Percentiles rank a stretch among this genome's conserved stretches.
Evolutionary conservation across 257 asterid species (phyloP).

Genomic region (Salvia splendens): DNA sequence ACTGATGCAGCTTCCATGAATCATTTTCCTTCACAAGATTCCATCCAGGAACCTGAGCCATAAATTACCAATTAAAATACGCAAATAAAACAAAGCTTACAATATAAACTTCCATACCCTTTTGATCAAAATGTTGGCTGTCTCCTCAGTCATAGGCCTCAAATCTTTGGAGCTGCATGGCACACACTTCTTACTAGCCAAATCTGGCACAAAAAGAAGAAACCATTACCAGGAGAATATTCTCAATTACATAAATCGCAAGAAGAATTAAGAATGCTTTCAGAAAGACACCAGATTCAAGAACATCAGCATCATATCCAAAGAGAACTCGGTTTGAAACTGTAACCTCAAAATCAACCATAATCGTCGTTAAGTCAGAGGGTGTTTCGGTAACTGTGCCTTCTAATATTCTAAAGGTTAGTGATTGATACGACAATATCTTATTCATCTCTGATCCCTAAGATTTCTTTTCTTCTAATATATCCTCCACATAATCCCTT

Average conservation of each 20-base stretch:
- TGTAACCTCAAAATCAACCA: constrained; percentile 6
- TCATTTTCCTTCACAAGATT: constrained; percentile 67
- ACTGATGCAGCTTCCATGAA: constrained; percentile 61
- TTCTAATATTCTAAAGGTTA: neutral
- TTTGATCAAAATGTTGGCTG: constrained; percentile 50
- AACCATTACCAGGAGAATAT: constrained; percentile 14
- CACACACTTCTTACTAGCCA: constrained; percentile 80
- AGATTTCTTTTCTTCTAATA: neutral
- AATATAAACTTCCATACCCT: constrained; percentile 36
- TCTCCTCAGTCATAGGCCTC: constrained; percentile 64
- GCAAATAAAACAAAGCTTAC: neutral
- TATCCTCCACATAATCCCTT: neutral
- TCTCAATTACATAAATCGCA: constrained; percentile 13
- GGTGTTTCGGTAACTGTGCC: neutral
- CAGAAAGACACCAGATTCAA: constrained; percentile 20
- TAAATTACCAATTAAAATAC: neutral
- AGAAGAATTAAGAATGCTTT: constrained; percentile 1
- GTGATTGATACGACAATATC: neutral
- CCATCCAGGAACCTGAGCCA: constrained; percentile 82
- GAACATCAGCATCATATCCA: neutral
- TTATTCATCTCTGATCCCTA: constrained; percentile 1
- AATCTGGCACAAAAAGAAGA: constrained; percentile 49
- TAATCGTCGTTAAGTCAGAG: constrained; percentile 6
- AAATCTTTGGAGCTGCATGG: constrained; percentile 65
- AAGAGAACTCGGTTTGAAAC: neutral